Evolutionary conservation across 2,329 filamentous ascomycete genomes (phyloP), one percentile per base, ranked within the genome.

Genomic region (Eutypa lata): DNA sequence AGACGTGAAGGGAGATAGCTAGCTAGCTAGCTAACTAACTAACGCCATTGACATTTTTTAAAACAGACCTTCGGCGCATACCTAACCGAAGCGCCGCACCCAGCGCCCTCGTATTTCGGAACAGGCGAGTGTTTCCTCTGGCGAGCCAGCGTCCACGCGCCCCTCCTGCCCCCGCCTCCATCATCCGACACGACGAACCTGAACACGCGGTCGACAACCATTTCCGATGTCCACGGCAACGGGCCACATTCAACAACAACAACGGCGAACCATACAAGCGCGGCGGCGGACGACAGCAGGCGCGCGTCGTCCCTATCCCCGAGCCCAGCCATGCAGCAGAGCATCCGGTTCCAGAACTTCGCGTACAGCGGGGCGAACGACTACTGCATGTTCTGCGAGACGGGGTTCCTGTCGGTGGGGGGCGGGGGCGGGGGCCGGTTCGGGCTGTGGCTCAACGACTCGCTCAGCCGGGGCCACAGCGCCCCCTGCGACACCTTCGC

Each of bases 61-160:
- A 7, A 38, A 28, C 57, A 87, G 82, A 81, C 91, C 42, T 99
- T 99, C 68, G 94, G 94, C 66, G 92, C 92, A 50, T 97, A 97
- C 70, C 83, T 97, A 50, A 95, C 91, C 49, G 93, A 99, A 68
- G 80, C 89, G 48, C 92, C 93, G 11, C 89, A 88, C 61, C 90
- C 91, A 0, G 78, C 84, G 1, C 74, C 90, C 2, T 89, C 92
- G 58, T 99, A 96, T 76, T 99, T 90, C 70, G 94, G 94, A 64
- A 97, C 91, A 13, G 94, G 94, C 64, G 94, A 99, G 72, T 97
- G 93, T 72, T 99, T 95, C 71, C 82, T 95, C 58, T 95, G 90
- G 90, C 84, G 89, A 47, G 88, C 89, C 1, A 84, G 85, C 44
- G 73, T 88, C 3, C 76, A 92, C 33, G 77, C 84, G 2, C 72